Evolutionary conservation across 1,284 basidiomycete species (phyloP).

Genomic region (Chondrostereum purpureum): DNA sequence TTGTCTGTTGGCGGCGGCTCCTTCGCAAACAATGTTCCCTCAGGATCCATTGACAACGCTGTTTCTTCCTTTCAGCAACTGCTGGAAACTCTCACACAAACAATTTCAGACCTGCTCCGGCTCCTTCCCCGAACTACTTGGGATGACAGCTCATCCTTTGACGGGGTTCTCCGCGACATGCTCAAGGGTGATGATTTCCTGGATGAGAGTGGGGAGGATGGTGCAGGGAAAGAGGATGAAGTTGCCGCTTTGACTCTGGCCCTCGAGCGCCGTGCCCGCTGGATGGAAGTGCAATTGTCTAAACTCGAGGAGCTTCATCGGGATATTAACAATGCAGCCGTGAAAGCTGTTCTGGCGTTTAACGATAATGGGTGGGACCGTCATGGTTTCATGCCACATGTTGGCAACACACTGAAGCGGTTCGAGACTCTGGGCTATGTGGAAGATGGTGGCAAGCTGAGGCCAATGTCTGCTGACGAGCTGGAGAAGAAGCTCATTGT

Average conservation of each 20-base stretch:
- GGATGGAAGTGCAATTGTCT: slow-evolving; percentile 84
- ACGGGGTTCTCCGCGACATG: slow-evolving; percentile 79
- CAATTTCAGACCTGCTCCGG: slow-evolving; percentile 74
- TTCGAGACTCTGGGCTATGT: slow-evolving; percentile 63
- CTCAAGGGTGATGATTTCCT: slow-evolving; percentile 78
- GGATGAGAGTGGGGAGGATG: slow-evolving; percentile 64
- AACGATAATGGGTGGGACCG: slow-evolving; percentile 83
- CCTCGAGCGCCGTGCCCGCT: slow-evolving; percentile 74
- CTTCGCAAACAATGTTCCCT: slow-evolving; percentile 72
- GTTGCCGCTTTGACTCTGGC: slow-evolving; percentile 75
- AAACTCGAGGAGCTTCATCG: slow-evolving; percentile 80
- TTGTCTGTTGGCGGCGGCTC: slow-evolving; percentile 80
- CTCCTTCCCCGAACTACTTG: slow-evolving; percentile 78
- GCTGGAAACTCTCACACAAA: slow-evolving; percentile 78
- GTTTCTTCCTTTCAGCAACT: slow-evolving; percentile 82
- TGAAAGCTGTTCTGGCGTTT: slow-evolving; percentile 71
- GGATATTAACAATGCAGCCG: slow-evolving; percentile 80
- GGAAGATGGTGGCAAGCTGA: slow-evolving; percentile 36
- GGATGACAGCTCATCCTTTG: slow-evolving; percentile 82
- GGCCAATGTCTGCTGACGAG: slow-evolving; percentile 62
- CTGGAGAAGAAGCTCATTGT: slow-evolving; percentile 64
- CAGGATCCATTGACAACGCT: slow-evolving; percentile 77
- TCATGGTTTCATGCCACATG: slow-evolving; percentile 53
- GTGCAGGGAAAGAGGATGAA: slow-evolving; percentile 63
- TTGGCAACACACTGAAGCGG: slow-evolving; percentile 56